Evolutionary conservation across 202 grass and related monocot species (phyloP).

Genomic region (Carex sylvatica): DNA sequence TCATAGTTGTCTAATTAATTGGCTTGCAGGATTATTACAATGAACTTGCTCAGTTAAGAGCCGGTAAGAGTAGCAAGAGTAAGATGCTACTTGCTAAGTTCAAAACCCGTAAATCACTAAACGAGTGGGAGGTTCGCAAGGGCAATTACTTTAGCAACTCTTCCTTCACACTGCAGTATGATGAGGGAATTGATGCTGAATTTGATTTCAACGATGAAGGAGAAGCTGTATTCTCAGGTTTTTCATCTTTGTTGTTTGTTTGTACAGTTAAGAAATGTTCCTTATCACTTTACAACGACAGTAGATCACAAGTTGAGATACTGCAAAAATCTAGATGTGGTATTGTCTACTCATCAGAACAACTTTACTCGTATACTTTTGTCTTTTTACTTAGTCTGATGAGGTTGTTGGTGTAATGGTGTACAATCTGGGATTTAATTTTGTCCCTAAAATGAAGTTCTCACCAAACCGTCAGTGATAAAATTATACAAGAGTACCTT

Average conservation of each 20-base stretch:
- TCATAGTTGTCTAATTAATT: slow-evolving; percentile 7
- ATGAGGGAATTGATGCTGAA: slow-evolving; percentile 76
- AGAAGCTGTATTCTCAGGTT: slow-evolving; percentile 72
- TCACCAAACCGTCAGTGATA: neutral
- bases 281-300: neutral
- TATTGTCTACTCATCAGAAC: neutral
- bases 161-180: slow-evolving; percentile 52
- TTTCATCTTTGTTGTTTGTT: neutral
- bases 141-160: slow-evolving; percentile 76
- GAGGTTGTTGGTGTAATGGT: neutral
- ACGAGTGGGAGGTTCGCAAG: slow-evolving; percentile 70
- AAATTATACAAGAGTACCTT: slow-evolving; percentile 2
- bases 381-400: neutral
- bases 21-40: slow-evolving; percentile 82
- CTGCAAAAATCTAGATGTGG: neutral
- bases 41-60: slow-evolving; percentile 79
- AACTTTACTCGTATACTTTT: neutral
- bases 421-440: neutral
- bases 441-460: neutral
- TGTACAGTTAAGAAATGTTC: neutral
- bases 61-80: slow-evolving; percentile 99
- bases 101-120: slow-evolving; percentile 65
- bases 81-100: slow-evolving; percentile 91
- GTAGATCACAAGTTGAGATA: neutral
- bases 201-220: slow-evolving; percentile 66